phyloP scores from a whole-genome alignment of 129 eudicot species.

The Artemisia argyi region DNA sequence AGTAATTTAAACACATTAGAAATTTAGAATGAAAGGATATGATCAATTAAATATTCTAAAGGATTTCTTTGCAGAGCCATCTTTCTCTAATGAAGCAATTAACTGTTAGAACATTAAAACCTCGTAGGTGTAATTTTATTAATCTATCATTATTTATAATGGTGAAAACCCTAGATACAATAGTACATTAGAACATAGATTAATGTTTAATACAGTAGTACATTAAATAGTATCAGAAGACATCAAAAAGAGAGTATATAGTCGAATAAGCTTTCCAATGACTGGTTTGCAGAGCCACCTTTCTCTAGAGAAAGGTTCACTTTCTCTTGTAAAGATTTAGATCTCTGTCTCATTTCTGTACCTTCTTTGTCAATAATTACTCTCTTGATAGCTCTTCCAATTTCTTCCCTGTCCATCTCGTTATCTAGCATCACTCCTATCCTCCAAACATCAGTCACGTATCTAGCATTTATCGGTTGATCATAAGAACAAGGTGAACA shows the following conservation, averaged over 20 bases:
- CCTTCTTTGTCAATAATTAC: constrained; percentile 25
- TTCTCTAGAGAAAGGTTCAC: constrained; percentile 18
- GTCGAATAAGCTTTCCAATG: constrained; percentile 21
- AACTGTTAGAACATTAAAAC: too few species aligned
- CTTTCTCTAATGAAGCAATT: constrained; percentile 18
- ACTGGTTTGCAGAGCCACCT: constrained; percentile 27
- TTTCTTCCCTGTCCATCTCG: constrained; percentile 1
- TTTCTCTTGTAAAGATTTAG: constrained; percentile 19
- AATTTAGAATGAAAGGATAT: too few species aligned
- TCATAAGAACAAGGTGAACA: constrained; percentile 49
- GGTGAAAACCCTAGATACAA: too few species aligned
- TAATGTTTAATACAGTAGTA: not conserved
- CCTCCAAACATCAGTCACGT: constrained; percentile 25
- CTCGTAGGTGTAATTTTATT: too few species aligned
- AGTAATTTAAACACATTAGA: too few species aligned
- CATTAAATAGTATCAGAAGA: not conserved
- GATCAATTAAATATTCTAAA: not conserved
- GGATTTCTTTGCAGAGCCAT: constrained; percentile 23
- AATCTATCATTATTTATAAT: too few species aligned
- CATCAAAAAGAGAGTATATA: constrained; percentile 22
- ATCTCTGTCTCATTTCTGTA: constrained; percentile 26
- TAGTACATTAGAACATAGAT: too few species aligned
- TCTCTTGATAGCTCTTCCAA: not conserved
- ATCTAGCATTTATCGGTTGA: constrained; percentile 42
- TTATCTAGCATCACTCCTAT: constrained; percentile 29